phyloP scores from a whole-genome alignment of 1,139 yeast genomes.

The Zygotorulaspora mrakii region DNA sequence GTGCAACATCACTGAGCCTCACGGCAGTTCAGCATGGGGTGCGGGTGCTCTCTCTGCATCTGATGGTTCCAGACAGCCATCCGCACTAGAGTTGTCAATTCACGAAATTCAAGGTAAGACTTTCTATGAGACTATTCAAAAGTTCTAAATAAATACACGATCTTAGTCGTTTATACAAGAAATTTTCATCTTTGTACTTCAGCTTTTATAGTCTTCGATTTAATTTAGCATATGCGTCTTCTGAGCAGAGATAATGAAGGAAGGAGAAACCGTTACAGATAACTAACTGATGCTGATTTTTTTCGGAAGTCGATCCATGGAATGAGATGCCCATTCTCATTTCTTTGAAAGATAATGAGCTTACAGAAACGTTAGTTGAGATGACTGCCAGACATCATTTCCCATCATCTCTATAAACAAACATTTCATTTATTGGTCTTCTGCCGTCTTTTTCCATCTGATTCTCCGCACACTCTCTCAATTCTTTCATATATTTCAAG shows the following conservation, averaged over 20 bases:
- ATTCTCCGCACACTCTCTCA: constrained; percentile 24
- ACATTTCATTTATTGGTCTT: constrained; percentile 22
- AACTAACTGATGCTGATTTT: too few relatives aligned
- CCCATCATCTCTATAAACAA: constrained; percentile 8
- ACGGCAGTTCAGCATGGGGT: constrained; percentile 88
- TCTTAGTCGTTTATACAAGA: too few relatives aligned
- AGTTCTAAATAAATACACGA: constrained; percentile 18
- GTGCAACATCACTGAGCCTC: constrained; percentile 62
- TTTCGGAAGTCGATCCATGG: too few relatives aligned
- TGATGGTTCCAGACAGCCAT: constrained; percentile 75
- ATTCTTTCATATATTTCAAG: constrained; percentile 17
- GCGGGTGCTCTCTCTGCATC: constrained; percentile 77
- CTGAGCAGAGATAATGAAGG: too few relatives aligned
- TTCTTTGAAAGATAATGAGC: too few relatives aligned
- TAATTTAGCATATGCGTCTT: too few relatives aligned
- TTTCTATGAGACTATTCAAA: constrained; percentile 43
- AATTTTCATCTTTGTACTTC: not conserved
- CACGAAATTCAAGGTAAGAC: constrained; percentile 58
- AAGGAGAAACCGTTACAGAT: too few relatives aligned
- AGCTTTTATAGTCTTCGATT: too few relatives aligned
- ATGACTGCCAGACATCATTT: too few relatives aligned
- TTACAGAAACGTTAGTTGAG: too few relatives aligned
- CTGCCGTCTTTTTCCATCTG: constrained; percentile 19
- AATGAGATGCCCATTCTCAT: too few relatives aligned
- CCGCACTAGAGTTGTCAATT: constrained; percentile 59